These are phyloP conservation scores for Lanmaoa rubissima DNA, from an alignment of 768 basidiomycete species.

Conservation along the genomic window DNA sequence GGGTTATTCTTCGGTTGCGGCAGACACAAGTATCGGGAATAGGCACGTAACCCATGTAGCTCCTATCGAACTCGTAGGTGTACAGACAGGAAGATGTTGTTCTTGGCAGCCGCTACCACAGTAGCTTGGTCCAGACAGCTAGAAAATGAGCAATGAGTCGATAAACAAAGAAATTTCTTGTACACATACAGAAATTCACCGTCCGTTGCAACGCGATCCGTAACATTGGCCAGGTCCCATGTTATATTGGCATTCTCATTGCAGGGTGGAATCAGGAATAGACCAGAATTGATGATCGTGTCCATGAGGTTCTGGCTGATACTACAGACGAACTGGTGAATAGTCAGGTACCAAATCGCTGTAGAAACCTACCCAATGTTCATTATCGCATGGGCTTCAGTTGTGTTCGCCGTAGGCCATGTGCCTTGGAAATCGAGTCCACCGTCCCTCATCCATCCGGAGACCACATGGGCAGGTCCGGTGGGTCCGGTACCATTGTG, in stretches of 20 bases:
- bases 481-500: slow-evolving; percentile 39
- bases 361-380: neutral
- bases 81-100: slow-evolving; percentile 43
- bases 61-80: slow-evolving; percentile 48
- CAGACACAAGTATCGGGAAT: slow-evolving; percentile 45
- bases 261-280: slow-evolving; percentile 1
- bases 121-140: slow-evolving; percentile 46
- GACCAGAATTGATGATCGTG: neutral
- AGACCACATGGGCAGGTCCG: slow-evolving; percentile 45
- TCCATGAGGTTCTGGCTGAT: slow-evolving; percentile 1
- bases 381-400: neutral
- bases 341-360: too few relatives aligned
- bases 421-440: slow-evolving; percentile 44
- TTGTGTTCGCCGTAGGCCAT: slow-evolving; percentile 29
- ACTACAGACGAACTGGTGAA: neutral
- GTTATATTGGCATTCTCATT: neutral
- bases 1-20: slow-evolving; percentile 40
- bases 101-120: slow-evolving; percentile 40
- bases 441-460: slow-evolving; percentile 52
- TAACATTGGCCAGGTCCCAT: slow-evolving; percentile 3
- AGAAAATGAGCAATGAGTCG: neutral
- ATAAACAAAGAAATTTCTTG: neutral
- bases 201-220: slow-evolving; percentile 7
- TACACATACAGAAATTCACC: slow-evolving; percentile 7
- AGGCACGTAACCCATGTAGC: slow-evolving; percentile 45